Base-by-base conservation (phyloP, 2,329 filamentous ascomycete genomes). In the Hypoxylon sp. region DNA sequence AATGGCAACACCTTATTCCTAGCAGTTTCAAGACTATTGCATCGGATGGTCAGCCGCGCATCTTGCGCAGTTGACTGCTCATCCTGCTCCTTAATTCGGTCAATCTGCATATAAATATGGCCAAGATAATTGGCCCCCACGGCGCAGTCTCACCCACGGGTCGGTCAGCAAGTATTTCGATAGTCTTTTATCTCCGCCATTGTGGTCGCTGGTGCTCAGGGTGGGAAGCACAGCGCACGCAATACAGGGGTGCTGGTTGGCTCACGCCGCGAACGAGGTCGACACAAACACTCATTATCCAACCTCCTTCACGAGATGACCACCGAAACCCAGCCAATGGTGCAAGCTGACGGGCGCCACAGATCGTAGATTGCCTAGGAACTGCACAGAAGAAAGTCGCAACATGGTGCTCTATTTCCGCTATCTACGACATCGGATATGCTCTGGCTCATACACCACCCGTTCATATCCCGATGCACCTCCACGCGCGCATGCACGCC, bases 1-100 rank as follows among this genome's bases (percentile, higher is more conserved):
- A 44, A 64, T 67, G 62, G 66, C 62, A 69, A 67, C 66, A 66
- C 62, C 27, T 60, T 59, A 65, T 71, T 63, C 63, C 63, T 56
- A 13, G 46, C 17, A 54, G 55, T 57, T 67, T 63, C 54, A 58
- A 62, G 54, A 53, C 50, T 57, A 65, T 58, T 39, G 54, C 59
- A 37, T 32, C 37, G 51, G 54, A 62, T 69, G 69, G 63, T 71
- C 69, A 71, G 69, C 69, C 66, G 63, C 63, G 63, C 60, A 69
- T 64, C 54, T 58, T 21, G 48, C 21, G 44, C 50, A 65, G 57
- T 68, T 62, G 57, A 57, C 31, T 65, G 39, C 58, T 57, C 39
- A 50, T 62, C 44, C 55, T 63, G 44, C 59, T 61, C 54, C 57
- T 61, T 59, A 63, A 53, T 57, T 44, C 52, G 44, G 35, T 55